Percentiles rank a stretch among this genome's conserved stretches.
Evolutionary conservation across 495 filamentous ascomycete genomes (phyloP).

Genomic region (Melanomma pulvis-pyrius): DNA sequence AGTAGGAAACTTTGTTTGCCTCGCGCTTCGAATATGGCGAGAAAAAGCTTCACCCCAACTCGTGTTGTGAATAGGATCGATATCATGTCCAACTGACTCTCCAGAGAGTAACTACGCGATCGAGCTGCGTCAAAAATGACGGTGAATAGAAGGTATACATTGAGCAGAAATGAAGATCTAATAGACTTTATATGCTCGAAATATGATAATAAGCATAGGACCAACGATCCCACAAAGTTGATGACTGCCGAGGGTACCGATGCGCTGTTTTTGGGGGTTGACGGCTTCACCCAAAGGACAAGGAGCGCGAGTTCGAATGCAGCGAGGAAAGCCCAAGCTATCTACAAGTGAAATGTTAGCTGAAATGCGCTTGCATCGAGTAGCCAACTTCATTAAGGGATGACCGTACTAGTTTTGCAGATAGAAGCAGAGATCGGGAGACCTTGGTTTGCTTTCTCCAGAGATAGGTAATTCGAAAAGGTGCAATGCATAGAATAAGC

Average conservation of each 20-base stretch:
- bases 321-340: constrained; percentile 43
- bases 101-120: constrained; percentile 61
- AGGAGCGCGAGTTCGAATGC: constrained; percentile 39
- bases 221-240: constrained; percentile 47
- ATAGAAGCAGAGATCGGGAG: constrained; percentile 44
- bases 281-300: constrained; percentile 21
- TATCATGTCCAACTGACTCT: constrained; percentile 42
- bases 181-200: constrained; percentile 60
- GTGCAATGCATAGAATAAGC: constrained; percentile 45
- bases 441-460: constrained; percentile 53
- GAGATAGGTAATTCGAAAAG: constrained; percentile 53
- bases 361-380: no score
- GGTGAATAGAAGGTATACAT: constrained; percentile 62
- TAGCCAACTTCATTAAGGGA: background rate
- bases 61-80: constrained; percentile 52
- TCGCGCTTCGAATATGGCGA: constrained; percentile 57
- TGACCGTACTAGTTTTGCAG: constrained; percentile 52
- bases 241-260: constrained; percentile 56
- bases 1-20: constrained; percentile 58
- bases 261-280: constrained; percentile 44
- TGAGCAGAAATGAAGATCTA: constrained; percentile 62
- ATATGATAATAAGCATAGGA: constrained; percentile 55
- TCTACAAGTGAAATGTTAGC: constrained; percentile 1
- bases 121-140: constrained; percentile 62
- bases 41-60: constrained; percentile 52